Conservation (phyloP, 345 rosid species). For the Eucalyptus lansdowneana region DNA sequence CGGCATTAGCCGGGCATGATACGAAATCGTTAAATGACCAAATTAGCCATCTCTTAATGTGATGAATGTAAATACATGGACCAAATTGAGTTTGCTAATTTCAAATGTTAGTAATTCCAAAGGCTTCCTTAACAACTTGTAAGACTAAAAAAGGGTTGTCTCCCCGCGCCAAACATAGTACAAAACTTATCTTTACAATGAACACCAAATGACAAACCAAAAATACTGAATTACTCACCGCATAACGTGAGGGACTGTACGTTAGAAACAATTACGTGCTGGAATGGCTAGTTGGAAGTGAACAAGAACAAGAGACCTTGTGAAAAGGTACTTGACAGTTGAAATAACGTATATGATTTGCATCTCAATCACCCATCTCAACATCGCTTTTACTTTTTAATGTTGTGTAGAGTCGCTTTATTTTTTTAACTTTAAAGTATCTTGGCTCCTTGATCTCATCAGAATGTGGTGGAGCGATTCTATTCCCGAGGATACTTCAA, state of each 20-base stretch:
- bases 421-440: no score
- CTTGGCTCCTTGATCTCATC: neutral
- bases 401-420: neutral
- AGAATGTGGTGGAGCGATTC: neutral
- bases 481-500: neutral
- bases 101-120: neutral
- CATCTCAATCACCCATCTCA: neutral
- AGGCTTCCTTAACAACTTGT: neutral
- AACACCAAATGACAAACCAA: neutral
- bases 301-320: neutral
- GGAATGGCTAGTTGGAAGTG: neutral
- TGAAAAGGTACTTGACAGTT: neutral
- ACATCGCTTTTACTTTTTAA: neutral
- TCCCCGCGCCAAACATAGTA: rapidly evolving
- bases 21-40: neutral
- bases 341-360: neutral
- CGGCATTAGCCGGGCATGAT: neutral
- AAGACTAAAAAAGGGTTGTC: neutral
- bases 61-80: neutral
- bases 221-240: neutral
- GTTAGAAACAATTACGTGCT: neutral
- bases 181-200: neutral
- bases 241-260: neutral
- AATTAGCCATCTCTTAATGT: neutral
- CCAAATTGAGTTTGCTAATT: no score